phyloP scores from a whole-genome alignment of 106 monocot genomes.

The Amphibolis antarctica region DNA sequence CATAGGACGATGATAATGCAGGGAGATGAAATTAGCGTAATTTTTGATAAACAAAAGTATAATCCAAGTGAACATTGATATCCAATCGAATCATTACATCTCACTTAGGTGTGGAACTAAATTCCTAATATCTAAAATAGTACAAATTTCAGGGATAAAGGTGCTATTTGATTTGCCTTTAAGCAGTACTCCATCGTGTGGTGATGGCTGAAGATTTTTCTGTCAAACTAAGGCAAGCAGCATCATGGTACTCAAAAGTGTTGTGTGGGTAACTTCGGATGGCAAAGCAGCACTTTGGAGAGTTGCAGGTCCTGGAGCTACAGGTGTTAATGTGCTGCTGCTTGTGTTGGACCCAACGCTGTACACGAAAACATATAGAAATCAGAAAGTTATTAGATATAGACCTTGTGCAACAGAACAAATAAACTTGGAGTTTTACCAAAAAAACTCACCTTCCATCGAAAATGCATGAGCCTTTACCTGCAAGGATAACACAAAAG shows the following conservation, averaged over 20 bases:
- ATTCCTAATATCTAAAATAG: too few relatives aligned
- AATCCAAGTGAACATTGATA: too few relatives aligned
- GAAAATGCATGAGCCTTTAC: conserved; percentile 14
- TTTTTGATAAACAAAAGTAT: too few relatives aligned
- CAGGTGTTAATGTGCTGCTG: neutral
- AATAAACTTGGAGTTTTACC: too few relatives aligned
- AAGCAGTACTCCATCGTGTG: too few relatives aligned
- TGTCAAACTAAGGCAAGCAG: conserved; percentile 4
- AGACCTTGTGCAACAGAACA: neutral
- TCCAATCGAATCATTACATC: too few relatives aligned
- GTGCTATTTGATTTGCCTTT: too few relatives aligned
- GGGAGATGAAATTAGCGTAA: too few relatives aligned
- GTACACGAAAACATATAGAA: neutral
- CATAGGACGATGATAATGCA: too few relatives aligned
- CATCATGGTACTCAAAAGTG: neutral
- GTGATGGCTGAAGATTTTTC: neutral
- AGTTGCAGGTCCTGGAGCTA: conserved; percentile 4
- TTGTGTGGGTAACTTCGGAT: neutral
- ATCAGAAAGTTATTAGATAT: neutral
- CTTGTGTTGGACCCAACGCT: conserved; percentile 3
- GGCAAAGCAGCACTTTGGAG: conserved; percentile 1
- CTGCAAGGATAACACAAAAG: conserved; percentile 1
- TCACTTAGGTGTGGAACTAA: too few relatives aligned
- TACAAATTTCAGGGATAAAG: too few relatives aligned
- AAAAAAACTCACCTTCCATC: conserved; percentile 7